These are phyloP conservation scores for Poterioochromonas sp. DNA, from an alignment of 352 stramenopile species.

Conservation along the genomic window DNA sequence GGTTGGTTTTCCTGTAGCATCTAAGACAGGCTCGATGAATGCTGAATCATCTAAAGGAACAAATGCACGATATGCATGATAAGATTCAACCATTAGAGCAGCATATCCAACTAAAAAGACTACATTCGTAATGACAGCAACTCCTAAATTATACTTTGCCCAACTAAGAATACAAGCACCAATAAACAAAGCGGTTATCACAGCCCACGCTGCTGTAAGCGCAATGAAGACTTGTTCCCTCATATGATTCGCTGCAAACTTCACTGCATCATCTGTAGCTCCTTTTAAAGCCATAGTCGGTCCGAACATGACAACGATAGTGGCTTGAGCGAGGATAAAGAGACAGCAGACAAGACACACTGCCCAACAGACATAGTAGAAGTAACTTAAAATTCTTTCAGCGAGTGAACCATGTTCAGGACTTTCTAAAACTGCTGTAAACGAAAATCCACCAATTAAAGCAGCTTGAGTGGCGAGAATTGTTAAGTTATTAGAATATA, in stretches of 20 bases:
- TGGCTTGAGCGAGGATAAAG: neutral
- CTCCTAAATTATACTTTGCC: neutral
- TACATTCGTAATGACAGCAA: neutral
- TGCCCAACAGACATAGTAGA: neutral
- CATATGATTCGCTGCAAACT: neutral
- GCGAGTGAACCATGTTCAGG: neutral
- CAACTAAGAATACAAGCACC: neutral
- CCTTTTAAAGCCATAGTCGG: conserved; percentile 3
- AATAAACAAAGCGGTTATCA: conserved; percentile 3
- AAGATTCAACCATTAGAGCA: neutral
- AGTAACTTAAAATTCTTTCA: neutral
- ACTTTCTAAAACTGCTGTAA: neutral
- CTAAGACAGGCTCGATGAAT: neutral
- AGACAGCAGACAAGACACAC: neutral
- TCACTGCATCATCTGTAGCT: conserved; percentile 14
- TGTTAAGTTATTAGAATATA: neutral
- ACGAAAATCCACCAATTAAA: conserved; percentile 20
- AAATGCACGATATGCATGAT: conserved; percentile 6
- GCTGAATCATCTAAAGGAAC: neutral
- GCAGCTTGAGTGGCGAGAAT: conserved; percentile 3
- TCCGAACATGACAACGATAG: conserved; percentile 5
- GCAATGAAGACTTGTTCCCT: neutral
- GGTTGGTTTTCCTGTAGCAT: neutral
- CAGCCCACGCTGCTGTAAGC: neutral
- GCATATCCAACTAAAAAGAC: neutral